Percentiles rank a stretch among this genome's conserved stretches.
These are phyloP conservation scores for Yamadazyma nakazawae DNA, from an alignment of 805 yeast species.

Conservation along the genomic window DNA sequence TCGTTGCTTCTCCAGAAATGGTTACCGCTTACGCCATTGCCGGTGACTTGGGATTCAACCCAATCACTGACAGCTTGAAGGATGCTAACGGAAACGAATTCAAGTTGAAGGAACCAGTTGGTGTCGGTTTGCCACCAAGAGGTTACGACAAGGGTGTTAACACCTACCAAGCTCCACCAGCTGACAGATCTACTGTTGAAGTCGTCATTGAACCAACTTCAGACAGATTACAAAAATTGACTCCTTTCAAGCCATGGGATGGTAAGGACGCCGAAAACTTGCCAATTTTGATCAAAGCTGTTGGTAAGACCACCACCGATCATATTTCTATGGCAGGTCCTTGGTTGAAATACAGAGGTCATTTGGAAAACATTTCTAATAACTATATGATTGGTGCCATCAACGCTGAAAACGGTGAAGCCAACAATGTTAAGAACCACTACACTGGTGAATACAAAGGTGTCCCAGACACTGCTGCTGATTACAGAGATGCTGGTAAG, in stretches of 20 bases:
- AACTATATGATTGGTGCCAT: conserved; percentile 99
- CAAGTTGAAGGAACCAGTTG: conserved; percentile 81
- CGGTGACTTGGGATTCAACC: conserved; percentile 96
- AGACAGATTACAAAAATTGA: conserved; percentile 92
- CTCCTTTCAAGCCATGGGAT: conserved; percentile 94
- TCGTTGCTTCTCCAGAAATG: conserved; percentile 95
- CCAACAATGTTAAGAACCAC: conserved; percentile 84
- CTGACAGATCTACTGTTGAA: conserved; percentile 67
- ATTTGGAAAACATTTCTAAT: conserved; percentile 96
- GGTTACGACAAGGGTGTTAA: conserved; percentile 94
- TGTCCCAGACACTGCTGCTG: conserved; percentile 95
- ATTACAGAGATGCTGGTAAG: conserved; percentile 89
- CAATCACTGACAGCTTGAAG: conserved; percentile 83
- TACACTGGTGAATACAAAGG: conserved; percentile 89
- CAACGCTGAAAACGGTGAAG: conserved; percentile 93
- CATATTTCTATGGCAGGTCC: conserved; percentile 99
- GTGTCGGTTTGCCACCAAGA: conserved; percentile 82
- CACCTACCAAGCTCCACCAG: conserved; percentile 97
- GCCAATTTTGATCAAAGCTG: conserved; percentile 94
- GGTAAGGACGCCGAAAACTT: conserved; percentile 87
- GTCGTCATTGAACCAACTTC: conserved; percentile 85
- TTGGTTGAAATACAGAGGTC: conserved; percentile 99
- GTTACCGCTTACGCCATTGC: conserved; percentile 94
- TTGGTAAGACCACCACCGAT: conserved; percentile 98
- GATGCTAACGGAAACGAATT: conserved; percentile 89